These are phyloP conservation scores for Hygrocybe punicea DNA, from an alignment of 768 basidiomycete species.

Conservation along the genomic window DNA sequence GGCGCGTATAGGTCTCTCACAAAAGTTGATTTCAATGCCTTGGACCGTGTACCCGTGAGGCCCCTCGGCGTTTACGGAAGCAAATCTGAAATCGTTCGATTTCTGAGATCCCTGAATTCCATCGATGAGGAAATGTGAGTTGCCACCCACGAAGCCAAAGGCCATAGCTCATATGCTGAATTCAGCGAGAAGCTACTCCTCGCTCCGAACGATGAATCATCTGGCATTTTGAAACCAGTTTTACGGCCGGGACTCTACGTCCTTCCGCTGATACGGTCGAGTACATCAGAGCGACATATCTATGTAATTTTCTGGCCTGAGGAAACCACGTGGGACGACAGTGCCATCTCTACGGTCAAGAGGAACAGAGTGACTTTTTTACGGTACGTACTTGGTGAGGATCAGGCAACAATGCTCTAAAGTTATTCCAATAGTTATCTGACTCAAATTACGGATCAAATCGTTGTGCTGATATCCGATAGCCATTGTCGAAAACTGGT, in stretches of 20 bases:
- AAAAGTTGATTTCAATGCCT: conserved; percentile 51
- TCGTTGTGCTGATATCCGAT: conserved; percentile 47
- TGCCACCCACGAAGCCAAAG: neutral
- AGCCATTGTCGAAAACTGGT: conserved; percentile 45
- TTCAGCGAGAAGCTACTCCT: neutral
- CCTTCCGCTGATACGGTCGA: conserved; percentile 18
- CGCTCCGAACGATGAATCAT: conserved; percentile 11
- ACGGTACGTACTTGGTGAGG: conserved; percentile 37
- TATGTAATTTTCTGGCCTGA: conserved; percentile 64
- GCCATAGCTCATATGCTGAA: conserved; percentile 20
- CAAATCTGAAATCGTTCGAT: conserved; percentile 46
- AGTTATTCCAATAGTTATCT: conserved; percentile 45
- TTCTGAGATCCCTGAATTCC: conserved; percentile 36
- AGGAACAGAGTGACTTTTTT: conserved; percentile 59
- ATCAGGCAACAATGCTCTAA: neutral
- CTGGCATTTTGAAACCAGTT: conserved; percentile 13
- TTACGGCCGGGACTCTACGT: conserved; percentile 54
- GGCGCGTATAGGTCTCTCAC: conserved; percentile 53
- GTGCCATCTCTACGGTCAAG: conserved; percentile 39
- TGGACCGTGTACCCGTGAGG: conserved; percentile 47
- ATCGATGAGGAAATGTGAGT: conserved; percentile 43
- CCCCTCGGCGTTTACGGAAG: conserved; percentile 59
- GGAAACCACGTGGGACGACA: conserved; percentile 54
- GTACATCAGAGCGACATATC: conserved; percentile 22
- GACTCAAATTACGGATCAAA: conserved; percentile 56